Evolutionary conservation across 1,139 yeast species (phyloP), one percentile per base, ranked within the genome.

Genomic region (Yamadazyma trypodendri): DNA sequence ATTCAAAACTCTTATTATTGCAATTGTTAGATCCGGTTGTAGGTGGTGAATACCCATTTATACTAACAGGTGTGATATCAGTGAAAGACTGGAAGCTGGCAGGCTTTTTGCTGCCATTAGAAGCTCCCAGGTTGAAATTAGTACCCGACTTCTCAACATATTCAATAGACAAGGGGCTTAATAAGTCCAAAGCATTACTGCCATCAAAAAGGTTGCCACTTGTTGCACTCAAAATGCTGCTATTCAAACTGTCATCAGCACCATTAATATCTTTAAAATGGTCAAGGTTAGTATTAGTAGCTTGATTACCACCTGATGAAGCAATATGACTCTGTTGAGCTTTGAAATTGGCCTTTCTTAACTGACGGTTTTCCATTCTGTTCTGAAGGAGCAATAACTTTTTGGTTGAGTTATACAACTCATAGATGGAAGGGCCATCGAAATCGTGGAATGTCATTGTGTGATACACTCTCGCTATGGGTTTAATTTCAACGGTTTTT

Each of bases 401-500:
- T 47, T 65, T 67, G 6, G 75, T 76, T 17, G 74, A 68, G 52
- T 60, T 54, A 45, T 69, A 67, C 33, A 71, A 62, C 49, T 71
- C 75, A 44, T 63, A 60, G 21, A 71, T 66, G 17, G 74, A 64
- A 9, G 76, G 75, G 28, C 40, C 39, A 30, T 48, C 50, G 30
- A 49, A 48, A 35, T 48, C 52, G 27, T 35, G 39, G 9, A 31
- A 31, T 17, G 40, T 34, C 43, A 40, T 40, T 20, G 28, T 28
- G 14, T 27, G 20, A 4, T 6, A 9, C 13, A 4, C 20, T n/a
- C 18, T 25, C 28, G n/a, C 28, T n/a, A 27, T 15, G 12, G 14
- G 13, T 27, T n/a, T 10, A 15, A 27, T 12, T 27, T 27, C 29
- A 27, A 27, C 29, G 29, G 29, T 27, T 27, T 27, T 27, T 25